phyloP scores from a whole-genome alignment of 441 rosid species.

The Sinapis alba region DNA sequence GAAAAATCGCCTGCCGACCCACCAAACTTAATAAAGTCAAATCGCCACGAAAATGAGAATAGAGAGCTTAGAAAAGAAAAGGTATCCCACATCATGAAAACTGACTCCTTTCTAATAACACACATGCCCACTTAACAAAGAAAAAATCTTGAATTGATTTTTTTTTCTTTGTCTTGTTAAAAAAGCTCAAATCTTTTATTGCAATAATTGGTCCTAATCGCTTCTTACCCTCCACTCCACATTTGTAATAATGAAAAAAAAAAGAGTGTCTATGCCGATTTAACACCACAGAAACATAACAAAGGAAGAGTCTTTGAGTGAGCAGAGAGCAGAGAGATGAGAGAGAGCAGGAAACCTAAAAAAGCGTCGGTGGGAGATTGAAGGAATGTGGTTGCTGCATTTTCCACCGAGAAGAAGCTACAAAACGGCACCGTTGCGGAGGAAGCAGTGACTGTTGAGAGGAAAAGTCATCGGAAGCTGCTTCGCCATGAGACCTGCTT shows the following conservation, averaged over 20 bases:
- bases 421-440: slow-evolving; percentile 42
- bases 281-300: neutral
- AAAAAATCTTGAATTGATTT: neutral
- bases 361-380: slow-evolving; percentile 22
- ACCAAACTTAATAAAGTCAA: slow-evolving; percentile 39
- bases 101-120: slow-evolving; percentile 14
- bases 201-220: neutral
- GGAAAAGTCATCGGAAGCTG: slow-evolving; percentile 33
- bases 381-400: slow-evolving; percentile 15
- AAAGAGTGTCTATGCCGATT: neutral
- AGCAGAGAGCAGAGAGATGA: neutral
- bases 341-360: slow-evolving; percentile 10
- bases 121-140: slow-evolving; percentile 3
- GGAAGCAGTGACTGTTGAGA: slow-evolving; percentile 30
- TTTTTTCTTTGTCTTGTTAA: slow-evolving; percentile 7
- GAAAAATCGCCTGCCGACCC: slow-evolving; percentile 39
- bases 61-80: slow-evolving; percentile 25
- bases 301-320: neutral
- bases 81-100: slow-evolving; percentile 28
- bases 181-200: slow-evolving; percentile 19
- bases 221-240: neutral
- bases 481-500: slow-evolving; percentile 37
- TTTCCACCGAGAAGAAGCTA: slow-evolving; percentile 17
- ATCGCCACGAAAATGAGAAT: slow-evolving; percentile 26
- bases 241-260: neutral